These are phyloP conservation scores for Neurospora intermedia DNA, from an alignment of 495 filamentous ascomycete species.

Conservation along the genomic window DNA sequence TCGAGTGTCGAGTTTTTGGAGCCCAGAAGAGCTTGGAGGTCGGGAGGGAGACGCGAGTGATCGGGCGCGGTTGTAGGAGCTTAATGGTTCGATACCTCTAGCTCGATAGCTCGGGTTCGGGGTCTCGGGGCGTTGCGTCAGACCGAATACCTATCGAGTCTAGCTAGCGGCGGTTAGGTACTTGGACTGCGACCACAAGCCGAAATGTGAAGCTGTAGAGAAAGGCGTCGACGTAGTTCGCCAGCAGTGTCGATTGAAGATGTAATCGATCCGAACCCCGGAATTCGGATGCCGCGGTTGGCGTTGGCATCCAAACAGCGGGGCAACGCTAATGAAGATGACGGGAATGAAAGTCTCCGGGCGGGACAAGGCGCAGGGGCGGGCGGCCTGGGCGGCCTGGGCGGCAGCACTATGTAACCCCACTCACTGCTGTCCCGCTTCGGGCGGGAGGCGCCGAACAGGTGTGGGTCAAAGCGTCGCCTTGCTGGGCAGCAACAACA, in stretches of 20 bases:
- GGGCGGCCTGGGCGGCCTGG: not conserved
- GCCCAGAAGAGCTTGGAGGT: too few relatives aligned
- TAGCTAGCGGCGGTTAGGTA: not conserved
- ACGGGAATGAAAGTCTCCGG: not conserved
- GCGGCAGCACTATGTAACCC: not conserved
- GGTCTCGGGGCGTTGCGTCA: not conserved
- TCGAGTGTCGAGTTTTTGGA: too few relatives aligned
- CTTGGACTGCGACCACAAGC: not conserved
- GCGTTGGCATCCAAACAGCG: not conserved
- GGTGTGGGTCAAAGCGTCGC: not conserved
- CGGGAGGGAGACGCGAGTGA: not conserved
- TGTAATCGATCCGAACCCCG: too few relatives aligned
- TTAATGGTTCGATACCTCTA: not conserved
- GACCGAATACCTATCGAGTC: not conserved
- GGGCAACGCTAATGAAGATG: not conserved
- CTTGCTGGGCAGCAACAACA: too few relatives aligned
- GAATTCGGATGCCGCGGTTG: not conserved
- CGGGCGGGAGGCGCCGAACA: not conserved
- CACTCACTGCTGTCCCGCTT: not conserved
- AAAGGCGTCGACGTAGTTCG: fast-evolving
- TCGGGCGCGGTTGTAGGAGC: not conserved
- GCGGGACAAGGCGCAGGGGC: not conserved
- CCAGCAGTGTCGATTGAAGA: not conserved
- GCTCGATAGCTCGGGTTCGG: not conserved
- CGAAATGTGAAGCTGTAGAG: not conserved